A percentile compares a stretch with the other conserved stretches of the same genome.
phyloP scores from a whole-genome alignment of 202 grass and related monocot genomes.

The Panicum hallii region DNA sequence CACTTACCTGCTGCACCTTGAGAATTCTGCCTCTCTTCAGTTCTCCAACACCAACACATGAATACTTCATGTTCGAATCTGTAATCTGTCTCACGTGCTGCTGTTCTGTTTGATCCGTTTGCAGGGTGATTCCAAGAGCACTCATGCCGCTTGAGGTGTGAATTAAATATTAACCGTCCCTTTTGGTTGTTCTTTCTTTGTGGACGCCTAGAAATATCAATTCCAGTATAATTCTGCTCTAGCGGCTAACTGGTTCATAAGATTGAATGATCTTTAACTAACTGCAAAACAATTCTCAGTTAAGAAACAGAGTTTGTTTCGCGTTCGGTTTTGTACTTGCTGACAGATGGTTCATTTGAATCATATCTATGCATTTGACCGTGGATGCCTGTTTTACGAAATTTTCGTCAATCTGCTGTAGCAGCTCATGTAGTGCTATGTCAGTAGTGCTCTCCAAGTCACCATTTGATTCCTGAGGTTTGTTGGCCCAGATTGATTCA shows the following conservation, averaged over 20 bases:
- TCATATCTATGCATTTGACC: not conserved
- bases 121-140: constrained; percentile 93
- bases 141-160: constrained; percentile 91
- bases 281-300: not conserved
- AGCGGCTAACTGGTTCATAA: not conserved
- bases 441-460: constrained; percentile 34
- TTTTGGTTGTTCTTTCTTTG: constrained; percentile 20
- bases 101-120: constrained; percentile 39
- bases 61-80: not conserved
- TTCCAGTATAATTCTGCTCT: constrained; percentile 16
- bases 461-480: constrained; percentile 37
- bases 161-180: constrained; percentile 25
- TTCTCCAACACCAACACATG: not conserved
- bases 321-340: not conserved
- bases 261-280: not conserved
- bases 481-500: constrained; percentile 31
- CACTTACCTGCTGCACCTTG: not conserved
- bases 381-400: not conserved
- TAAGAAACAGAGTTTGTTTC: not conserved
- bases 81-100: constrained; percentile 22
- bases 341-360: constrained; percentile 5
- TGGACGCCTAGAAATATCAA: not conserved
- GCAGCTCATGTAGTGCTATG: constrained; percentile 11
- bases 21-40: constrained; percentile 27
- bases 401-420: not conserved